These are phyloP conservation scores for Aquanectria penicillioides DNA, from an alignment of 2,329 filamentous ascomycete species.

Conservation along the genomic window DNA sequence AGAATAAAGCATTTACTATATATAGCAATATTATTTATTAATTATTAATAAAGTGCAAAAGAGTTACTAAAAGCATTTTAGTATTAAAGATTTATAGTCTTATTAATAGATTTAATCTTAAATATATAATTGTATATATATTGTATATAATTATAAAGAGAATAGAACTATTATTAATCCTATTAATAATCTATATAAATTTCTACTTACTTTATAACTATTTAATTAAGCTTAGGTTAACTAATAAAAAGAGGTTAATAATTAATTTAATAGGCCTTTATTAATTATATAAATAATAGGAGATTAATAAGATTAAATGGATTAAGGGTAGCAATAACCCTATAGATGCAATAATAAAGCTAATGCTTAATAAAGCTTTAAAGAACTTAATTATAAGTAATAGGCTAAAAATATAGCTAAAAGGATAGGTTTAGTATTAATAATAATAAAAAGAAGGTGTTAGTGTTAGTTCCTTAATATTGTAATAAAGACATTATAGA, in stretches of 20 bases:
- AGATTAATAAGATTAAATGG: neutral
- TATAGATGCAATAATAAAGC: neutral
- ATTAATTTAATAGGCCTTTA: neutral
- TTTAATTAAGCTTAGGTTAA: neutral
- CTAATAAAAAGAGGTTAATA: neutral
- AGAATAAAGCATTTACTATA: neutral
- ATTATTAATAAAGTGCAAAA: neutral
- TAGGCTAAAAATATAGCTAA: too few relatives aligned
- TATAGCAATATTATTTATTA: neutral
- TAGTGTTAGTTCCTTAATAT: too few relatives aligned
- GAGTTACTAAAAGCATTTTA: neutral
- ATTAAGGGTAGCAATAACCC: neutral
- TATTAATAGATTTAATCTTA: neutral
- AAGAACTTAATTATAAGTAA: neutral
- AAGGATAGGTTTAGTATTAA: too few relatives aligned
- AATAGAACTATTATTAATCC: neutral
- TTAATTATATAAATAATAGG: neutral
- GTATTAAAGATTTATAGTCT: neutral
- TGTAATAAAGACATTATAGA: too few relatives aligned
- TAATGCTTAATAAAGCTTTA: neutral
- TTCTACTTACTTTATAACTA: neutral
- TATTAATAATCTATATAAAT: neutral
- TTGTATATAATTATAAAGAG: neutral
- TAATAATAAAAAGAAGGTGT: too few relatives aligned
- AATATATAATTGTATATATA: neutral